Percentiles rank a stretch among this genome's conserved stretches.
Evolutionary conservation across 2,329 filamentous ascomycete species (phyloP).

Genomic region (Zalaria sp.): DNA sequence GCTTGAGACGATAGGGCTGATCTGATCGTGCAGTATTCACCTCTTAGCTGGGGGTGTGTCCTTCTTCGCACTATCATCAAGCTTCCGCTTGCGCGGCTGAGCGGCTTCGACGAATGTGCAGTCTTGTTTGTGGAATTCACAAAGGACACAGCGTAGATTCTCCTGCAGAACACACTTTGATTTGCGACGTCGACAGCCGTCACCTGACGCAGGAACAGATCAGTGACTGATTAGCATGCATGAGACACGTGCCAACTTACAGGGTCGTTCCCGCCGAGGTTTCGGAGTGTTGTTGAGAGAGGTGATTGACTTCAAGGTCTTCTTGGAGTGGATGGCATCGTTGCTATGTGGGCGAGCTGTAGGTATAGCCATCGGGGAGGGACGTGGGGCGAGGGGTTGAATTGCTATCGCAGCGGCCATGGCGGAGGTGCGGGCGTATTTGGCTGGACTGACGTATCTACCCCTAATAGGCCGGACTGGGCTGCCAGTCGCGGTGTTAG

Average conservation of each 20-base stretch:
- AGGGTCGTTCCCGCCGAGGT: slow-evolving; percentile 24
- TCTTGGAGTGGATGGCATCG: slow-evolving; percentile 3
- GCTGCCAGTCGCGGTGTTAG: not conserved
- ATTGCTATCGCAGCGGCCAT: slow-evolving; percentile 36
- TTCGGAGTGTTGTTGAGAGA: slow-evolving; percentile 3
- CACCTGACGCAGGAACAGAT: slow-evolving; percentile 35
- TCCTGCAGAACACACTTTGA: slow-evolving; percentile 69
- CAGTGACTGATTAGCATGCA: slow-evolving; percentile 21
- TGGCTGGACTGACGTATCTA: slow-evolving; percentile 5
- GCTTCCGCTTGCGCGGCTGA: slow-evolving; percentile 65
- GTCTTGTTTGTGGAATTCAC: slow-evolving; percentile 62
- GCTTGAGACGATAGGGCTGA: too few relatives aligned
- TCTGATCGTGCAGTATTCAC: not conserved
- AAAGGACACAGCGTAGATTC: slow-evolving; percentile 57
- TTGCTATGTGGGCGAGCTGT: slow-evolving; percentile 12
- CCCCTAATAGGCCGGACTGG: not conserved
- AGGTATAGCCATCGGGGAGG: slow-evolving; percentile 27
- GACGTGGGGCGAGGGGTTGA: slow-evolving; percentile 30
- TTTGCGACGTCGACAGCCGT: slow-evolving; percentile 60
- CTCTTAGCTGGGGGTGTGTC: slow-evolving; percentile 11
- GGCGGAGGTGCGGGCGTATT: slow-evolving; percentile 6
- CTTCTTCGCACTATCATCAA: slow-evolving; percentile 39
- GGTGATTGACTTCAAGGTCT: slow-evolving; percentile 6
- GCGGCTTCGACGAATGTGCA: slow-evolving; percentile 69
- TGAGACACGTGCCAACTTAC: slow-evolving; percentile 10